Conservation (phyloP, 768 basidiomycete species). For the Boletus reticuloceps region DNA sequence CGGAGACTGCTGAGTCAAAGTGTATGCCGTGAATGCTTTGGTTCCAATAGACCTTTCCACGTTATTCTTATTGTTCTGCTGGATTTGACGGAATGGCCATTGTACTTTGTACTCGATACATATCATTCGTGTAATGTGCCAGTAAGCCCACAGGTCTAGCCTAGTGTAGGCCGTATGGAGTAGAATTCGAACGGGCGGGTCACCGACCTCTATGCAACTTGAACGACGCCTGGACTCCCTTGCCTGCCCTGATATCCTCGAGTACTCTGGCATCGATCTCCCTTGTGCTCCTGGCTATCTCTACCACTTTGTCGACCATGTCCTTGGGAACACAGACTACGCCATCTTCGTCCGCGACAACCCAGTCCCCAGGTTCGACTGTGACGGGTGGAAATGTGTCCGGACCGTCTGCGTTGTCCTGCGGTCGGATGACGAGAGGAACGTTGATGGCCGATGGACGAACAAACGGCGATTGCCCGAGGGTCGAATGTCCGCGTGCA, state of each 20-base stretch:
- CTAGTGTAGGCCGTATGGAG: neutral
- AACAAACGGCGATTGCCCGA: conserved; percentile 84
- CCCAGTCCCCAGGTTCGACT: conserved; percentile 74
- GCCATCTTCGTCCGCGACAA: conserved; percentile 87
- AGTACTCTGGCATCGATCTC: conserved; percentile 71
- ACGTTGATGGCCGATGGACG: conserved; percentile 75
- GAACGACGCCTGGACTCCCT: conserved; percentile 76
- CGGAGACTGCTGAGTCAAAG: neutral
- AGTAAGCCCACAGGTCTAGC: neutral
- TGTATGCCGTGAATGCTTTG: neutral
- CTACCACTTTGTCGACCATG: conserved; percentile 52
- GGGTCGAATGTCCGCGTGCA: conserved; percentile 75
- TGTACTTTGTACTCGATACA: conserved; percentile 22
- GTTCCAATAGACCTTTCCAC: conserved; percentile 4
- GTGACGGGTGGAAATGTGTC: conserved; percentile 51
- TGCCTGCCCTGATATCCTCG: conserved; percentile 71
- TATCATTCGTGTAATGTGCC: conserved; percentile 17
- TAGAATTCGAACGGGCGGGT: neutral
- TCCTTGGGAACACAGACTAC: conserved; percentile 75
- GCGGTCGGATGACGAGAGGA: conserved; percentile 47
- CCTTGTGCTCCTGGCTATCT: conserved; percentile 54
- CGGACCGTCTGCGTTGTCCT: conserved; percentile 28
- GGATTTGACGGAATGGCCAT: conserved; percentile 14
- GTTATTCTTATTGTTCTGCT: conserved; percentile 20
- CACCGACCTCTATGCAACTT: conserved; percentile 62